Evolutionary conservation across 192 early-diverging fungal genomes (phyloP), one percentile per base, ranked within the genome.

Genomic region (Backusella liffmaniae): DNA sequence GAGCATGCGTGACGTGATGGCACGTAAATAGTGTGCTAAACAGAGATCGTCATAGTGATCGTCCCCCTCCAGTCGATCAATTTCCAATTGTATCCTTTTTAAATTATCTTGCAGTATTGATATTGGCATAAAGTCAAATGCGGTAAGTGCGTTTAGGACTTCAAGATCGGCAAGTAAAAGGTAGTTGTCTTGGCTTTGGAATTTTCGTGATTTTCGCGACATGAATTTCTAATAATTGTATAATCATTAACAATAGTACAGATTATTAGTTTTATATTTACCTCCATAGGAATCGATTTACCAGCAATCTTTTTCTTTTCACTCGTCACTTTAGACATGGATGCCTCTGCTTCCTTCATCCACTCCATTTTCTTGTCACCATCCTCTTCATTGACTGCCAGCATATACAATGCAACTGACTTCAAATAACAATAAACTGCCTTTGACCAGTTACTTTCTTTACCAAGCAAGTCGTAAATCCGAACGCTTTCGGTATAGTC

Each of bases 381-480:
- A 10, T 74, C 35, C 3, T 30, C 37, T 53, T 66, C 39, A 12
- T 77, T 71, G 2, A 69, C 16, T 10, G 56, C 72, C 23, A 70
- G 15, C 39, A 73, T 51, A 68, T 90, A 91, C 66, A 94, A 42
- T 16, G 84, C 88, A 29, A 88, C 78, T 0, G 90, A 94, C 8
- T 88, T 89, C 29, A 91, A 78, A 74, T 96, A 97, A 0, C 86
- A 84, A 85, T 94, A 97, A 5, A 92, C 90, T 5, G 92, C 91
- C 71, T 92, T 92, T 75, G 92, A 91, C 96, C 95, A 96, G 51
- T 92, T 91, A 76, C 91, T 95, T 73, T 97, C 95, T 68, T 87
- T 85, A 66, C 84, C 82, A 44, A 96, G 81, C 3, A 87, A 86
- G 12, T 85, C 86, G 76, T 91, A 93, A 10, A 88, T 87, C 12